Base-by-base conservation (phyloP, 805 yeast genomes). In the Teunomyces kruisii region DNA sequence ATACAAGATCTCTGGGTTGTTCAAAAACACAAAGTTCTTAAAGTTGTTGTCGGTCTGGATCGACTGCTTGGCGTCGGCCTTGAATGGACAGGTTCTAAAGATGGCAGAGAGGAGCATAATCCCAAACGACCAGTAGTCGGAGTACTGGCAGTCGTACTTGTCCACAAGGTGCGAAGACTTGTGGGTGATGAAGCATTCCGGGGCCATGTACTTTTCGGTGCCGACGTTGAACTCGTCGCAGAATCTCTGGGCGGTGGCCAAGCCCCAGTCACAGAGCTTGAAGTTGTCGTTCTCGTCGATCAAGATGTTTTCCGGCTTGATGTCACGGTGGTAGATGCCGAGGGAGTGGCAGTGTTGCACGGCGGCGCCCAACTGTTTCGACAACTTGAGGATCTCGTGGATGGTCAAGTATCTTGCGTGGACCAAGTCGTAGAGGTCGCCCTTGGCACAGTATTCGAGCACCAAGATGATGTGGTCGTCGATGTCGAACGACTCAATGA, bases 361-460 rank as follows among this genome's bases (percentile, higher is more conserved):
- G 7, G 84, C 87, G 31, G 67, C 64, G 45, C 67, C 64, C 43
- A 85, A 53, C 59, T 84, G 86, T 42, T 66, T 66, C 30, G 80
- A 39, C 41, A 51, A 40, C 24, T 40, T 40, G 36, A 48, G 38
- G 19, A 51, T 36, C 33, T 51, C 54, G 17, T 32, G 42, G 39
- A 45, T 47, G 26, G 48, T 38, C 14, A 51, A 46, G 8, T 41
- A 16, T n/a, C 54, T 41, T 24, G 47, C 48, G 48, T 67, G 72
- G 40, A 76, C 67, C 44, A 76, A 70, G 56, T 85, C 91, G 56
- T 83, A 83, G 41, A 85, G 63, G 51, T 85, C 91, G 28, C 90
- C 90, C 40, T 75, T 70, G 32, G 76, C 72, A 50, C 86, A 83
- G 59, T 78, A 83, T 60, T 86, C 91, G 56, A 86, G 68, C 12